phyloP scores from a whole-genome alignment of 352 stramenopile genomes.

The Phytophthora litchii region DNA sequence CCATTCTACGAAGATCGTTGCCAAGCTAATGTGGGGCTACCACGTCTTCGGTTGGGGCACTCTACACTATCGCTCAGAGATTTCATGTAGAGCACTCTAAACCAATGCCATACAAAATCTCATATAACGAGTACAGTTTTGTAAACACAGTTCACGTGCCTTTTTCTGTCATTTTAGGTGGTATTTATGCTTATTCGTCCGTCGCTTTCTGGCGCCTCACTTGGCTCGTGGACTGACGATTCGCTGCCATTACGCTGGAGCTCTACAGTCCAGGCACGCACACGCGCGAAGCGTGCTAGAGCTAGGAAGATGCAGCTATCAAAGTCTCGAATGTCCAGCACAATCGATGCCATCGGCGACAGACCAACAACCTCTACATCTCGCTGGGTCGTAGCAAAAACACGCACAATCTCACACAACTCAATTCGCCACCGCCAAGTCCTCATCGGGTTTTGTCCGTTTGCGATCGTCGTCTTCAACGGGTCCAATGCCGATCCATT shows the following conservation, averaged over 20 bases:
- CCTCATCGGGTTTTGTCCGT: slow-evolving; percentile 5
- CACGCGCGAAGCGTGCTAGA: too few relatives aligned
- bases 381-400: slow-evolving; percentile 13
- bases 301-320: too few relatives aligned
- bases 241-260: background rate
- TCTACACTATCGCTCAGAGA: background rate
- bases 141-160: slow-evolving; percentile 11
- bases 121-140: slow-evolving; percentile 4
- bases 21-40: slow-evolving; percentile 1
- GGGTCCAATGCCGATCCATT: slow-evolving; percentile 33
- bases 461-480: background rate
- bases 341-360: background rate
- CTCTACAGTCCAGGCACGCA: slow-evolving; percentile 13
- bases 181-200: slow-evolving; percentile 15
- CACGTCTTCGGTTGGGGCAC: background rate
- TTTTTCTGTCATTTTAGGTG: slow-evolving; percentile 7
- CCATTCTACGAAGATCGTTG: background rate
- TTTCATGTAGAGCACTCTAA: too few relatives aligned
- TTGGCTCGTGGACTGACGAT: slow-evolving; percentile 6
- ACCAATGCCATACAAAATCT: slow-evolving; percentile 8
- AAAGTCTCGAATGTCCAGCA: slow-evolving; percentile 1
- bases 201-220: slow-evolving; percentile 21
- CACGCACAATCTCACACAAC: slow-evolving; percentile 25
- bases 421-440: slow-evolving; percentile 26
- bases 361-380: slow-evolving; percentile 6